Percentiles rank a stretch among this genome's conserved stretches.
These are phyloP conservation scores for Primulina eburnea DNA, from an alignment of 257 asterid species.

Conservation along the genomic window DNA sequence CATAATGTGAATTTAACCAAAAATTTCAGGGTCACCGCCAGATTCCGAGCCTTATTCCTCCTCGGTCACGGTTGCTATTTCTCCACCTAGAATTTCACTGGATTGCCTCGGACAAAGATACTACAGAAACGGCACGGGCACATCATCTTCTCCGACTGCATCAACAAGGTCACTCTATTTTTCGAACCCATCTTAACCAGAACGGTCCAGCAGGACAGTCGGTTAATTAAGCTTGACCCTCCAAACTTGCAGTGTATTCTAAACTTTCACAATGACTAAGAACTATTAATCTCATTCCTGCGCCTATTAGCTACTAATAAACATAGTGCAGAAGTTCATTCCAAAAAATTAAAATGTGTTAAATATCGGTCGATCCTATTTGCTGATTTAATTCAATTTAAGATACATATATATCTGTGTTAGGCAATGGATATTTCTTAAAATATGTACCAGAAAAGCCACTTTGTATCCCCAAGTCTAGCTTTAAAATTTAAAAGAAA, in stretches of 20 bases:
- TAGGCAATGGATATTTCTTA: slow-evolving; percentile 22
- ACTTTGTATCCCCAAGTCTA: background rate
- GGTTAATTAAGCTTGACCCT: background rate
- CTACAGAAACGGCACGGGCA: slow-evolving; percentile 22
- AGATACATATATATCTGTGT: slow-evolving; percentile 13
- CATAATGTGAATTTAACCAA: too few relatives aligned
- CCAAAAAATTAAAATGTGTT: background rate
- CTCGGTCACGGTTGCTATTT: slow-evolving; percentile 64
- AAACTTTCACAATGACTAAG: background rate
- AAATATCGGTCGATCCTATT: slow-evolving; percentile 5
- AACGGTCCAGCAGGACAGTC: background rate
- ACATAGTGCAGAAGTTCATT: slow-evolving; percentile 23
- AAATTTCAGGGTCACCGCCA: slow-evolving; percentile 61
- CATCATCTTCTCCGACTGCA: slow-evolving; percentile 42
- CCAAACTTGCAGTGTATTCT: background rate
- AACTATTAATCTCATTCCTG: background rate
- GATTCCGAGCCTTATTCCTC: slow-evolving; percentile 73
- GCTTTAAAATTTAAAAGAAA: background rate
- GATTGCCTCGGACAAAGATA: slow-evolving; percentile 66
- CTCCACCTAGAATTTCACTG: slow-evolving; percentile 76
- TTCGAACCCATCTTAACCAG: slow-evolving; percentile 36
- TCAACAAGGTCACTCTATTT: slow-evolving; percentile 55
- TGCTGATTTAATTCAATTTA: background rate
- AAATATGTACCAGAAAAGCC: slow-evolving; percentile 17
- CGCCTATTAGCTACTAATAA: slow-evolving; percentile 29